These are phyloP conservation scores for Xylaria flabelliformis DNA, from an alignment of 495 filamentous ascomycete genomes.

Conservation along the genomic window DNA sequence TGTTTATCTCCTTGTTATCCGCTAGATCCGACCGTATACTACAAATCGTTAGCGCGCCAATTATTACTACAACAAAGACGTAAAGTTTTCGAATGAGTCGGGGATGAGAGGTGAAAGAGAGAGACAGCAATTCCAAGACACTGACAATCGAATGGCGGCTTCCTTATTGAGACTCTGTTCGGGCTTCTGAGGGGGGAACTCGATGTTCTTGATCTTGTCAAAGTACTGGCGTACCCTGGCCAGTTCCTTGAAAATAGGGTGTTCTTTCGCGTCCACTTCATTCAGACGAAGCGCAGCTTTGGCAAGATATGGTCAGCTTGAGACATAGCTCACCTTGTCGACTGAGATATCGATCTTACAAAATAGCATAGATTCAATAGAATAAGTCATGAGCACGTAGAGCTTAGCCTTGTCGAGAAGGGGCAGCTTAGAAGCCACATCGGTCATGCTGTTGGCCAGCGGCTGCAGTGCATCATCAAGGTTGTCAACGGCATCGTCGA, in stretches of 20 bases:
- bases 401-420: conserved; percentile 94
- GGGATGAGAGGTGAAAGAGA: neutral
- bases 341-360: conserved; percentile 57
- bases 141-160: conserved; percentile 73
- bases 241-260: conserved; percentile 84
- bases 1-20: conserved; percentile 48
- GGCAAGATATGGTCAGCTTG: conserved; percentile 37
- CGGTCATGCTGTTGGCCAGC: conserved; percentile 65
- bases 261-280: conserved; percentile 78
- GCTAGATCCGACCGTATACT: conserved; percentile 74
- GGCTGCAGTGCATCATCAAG: conserved; percentile 76
- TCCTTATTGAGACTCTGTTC: conserved; percentile 75
- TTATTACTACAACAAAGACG: neutral
- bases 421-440: conserved; percentile 77
- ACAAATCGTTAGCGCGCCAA: neutral
- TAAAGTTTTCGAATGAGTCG: too few species aligned
- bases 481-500: conserved; percentile 78
- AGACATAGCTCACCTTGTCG: neutral
- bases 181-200: conserved; percentile 59
- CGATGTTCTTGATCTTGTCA: conserved; percentile 79
- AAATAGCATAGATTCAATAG: conserved; percentile 91
- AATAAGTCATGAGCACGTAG: conserved; percentile 81
- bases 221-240: conserved; percentile 88
- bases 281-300: conserved; percentile 80
- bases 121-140: neutral